Evolutionary conservation across 495 filamentous ascomycete genomes (phyloP).

Genomic region (Penicillium cataractarum): DNA sequence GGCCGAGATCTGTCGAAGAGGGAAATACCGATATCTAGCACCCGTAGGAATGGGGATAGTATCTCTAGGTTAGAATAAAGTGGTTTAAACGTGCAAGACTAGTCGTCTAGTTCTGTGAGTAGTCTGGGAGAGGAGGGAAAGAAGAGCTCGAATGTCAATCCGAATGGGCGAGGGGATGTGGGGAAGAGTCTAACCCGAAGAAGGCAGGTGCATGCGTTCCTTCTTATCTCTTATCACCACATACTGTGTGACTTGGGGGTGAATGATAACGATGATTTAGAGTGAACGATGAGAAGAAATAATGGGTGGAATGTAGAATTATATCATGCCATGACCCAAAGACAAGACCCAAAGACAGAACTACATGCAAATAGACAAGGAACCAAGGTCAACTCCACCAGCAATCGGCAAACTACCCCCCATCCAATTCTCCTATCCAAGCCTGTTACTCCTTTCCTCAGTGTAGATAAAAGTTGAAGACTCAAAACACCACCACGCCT

Average conservation of each 20-base stretch:
- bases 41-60: neutral
- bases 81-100: neutral
- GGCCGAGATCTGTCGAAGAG: neutral
- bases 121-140: neutral
- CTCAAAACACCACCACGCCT: constrained; percentile 17
- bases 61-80: constrained; percentile 6
- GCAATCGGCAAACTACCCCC: neutral
- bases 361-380: neutral
- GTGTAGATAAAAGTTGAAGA: neutral
- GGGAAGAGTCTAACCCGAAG: constrained; percentile 24
- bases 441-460: neutral
- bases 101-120: neutral
- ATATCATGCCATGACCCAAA: constrained; percentile 1
- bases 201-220: constrained; percentile 28
- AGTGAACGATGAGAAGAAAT: neutral
- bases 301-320: constrained; percentile 1
- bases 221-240: constrained; percentile 13
- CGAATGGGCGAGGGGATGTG: constrained; percentile 11
- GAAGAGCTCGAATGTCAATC: constrained; percentile 8
- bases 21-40: neutral
- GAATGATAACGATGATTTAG: neutral
- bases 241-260: neutral
- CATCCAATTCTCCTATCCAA: neutral
- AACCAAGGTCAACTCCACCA: neutral
- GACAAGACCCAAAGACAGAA: neutral